Base-by-base conservation (phyloP, 2,329 filamentous ascomycete genomes). In the Neurospora sp. region DNA sequence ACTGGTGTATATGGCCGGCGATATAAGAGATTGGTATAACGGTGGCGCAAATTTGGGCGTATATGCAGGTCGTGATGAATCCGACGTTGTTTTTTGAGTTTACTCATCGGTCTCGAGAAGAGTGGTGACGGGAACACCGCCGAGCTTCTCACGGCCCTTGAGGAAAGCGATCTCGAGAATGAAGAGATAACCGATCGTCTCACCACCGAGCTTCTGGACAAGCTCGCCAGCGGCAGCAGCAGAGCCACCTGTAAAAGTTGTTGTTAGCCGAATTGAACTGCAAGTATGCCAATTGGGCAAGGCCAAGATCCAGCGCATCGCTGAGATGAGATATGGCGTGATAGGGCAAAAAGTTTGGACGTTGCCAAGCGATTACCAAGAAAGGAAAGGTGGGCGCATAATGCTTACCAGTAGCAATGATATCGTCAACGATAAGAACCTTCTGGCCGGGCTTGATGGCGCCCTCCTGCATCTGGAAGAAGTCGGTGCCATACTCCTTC, bases 401-500 rank as follows among this genome's bases (percentile, higher is more conserved):
- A 57, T n/a, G 69, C 90, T 80, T 85, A 97, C 95, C 95, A 74
- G 96, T 99, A 70, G 96, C 96, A 83, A 99, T 98, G 78, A 99
- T 97, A 80, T 99, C 96, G 81, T 99, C 96, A 39, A 99, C 93
- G 74, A 99, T 87, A 72, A 99, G 84, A 70, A 97, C 95, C 80
- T 91, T 94, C 83, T 97, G 92, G 41, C 94, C 94, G 68, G 88
- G 86, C 82, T 91, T 90, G 77, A 99, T 90, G 65, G 91, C 90
- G 80, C 91, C 93, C 74, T 87, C 84, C 84, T 99, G 96, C 85
- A 99, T 96, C 86, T 98, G 92, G 84, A 99, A 98, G 79, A 90
- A 90, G 80, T 99, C 96, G 81, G 89, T 87, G 73, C 96, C 96
- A 78, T 99, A 99, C 82, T 99, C 96, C 86, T 99, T 99, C 82